Base-by-base conservation (phyloP, 2,329 filamentous ascomycete genomes). In the Sclerotinia spermophila region DNA sequence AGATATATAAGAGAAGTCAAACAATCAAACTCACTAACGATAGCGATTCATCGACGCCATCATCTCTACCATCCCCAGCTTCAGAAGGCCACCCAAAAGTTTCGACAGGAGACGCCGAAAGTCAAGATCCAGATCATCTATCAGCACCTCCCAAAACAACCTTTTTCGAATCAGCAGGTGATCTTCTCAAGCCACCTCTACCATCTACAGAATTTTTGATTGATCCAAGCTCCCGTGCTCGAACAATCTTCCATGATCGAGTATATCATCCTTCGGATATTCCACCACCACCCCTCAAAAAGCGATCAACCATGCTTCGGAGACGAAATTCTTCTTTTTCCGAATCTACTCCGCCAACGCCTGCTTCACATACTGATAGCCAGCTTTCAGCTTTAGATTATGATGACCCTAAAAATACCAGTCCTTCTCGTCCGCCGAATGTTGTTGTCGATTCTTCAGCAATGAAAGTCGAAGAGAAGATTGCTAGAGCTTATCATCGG, bases 401-500 rank as follows among this genome's bases (percentile, higher is more conserved):
- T 71, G 85, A 88, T 67, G 85, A 88, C 73, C 82, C 81, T 13
- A 75, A 76, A 24, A 78, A 85, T 71, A 85, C 83, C 2, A 83
- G 82, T 69, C 83, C 83, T 0, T 81, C 84, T 64, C 84, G 82
- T 74, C 81, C 82, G 45, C 78, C 80, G 21, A 79, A 83, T 48
- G 82, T 85, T 11, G 79, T 85, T 0, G 79, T 88, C 3, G 89
- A 91, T 75, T 85, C 82, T 24, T 87, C 89, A 15, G 88, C 83
- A 73, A 94, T 98, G 89, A 93, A 92, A 73, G 94, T 98, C 0
- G 96, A 99, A 80, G 96, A 99, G 80, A 98, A 97, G 82, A 99
- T 99, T 75, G 96, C 96, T 2, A 88, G 96, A 61, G 96, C 94
- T 21, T 99, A 99, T 81, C 96, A 99, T 80, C 89, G 90, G 19